Conservation (phyloP, 805 yeast species). For the Wickerhamomyces bovis region DNA sequence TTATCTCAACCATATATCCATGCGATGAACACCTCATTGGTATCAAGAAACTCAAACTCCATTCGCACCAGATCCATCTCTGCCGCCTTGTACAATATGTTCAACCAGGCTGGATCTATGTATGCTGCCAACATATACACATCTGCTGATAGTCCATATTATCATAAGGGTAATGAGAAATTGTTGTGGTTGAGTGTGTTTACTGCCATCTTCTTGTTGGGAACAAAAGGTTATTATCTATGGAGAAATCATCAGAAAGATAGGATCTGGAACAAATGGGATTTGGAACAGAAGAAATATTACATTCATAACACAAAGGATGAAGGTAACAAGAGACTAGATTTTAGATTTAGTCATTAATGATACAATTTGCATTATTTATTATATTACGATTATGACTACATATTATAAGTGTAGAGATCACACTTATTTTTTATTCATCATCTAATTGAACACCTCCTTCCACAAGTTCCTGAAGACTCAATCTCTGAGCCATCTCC, state of each 20-base stretch:
- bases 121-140: slow-evolving; percentile 52
- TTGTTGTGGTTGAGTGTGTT: slow-evolving; percentile 3
- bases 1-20: slow-evolving; percentile 5
- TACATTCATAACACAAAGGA: slow-evolving; percentile 44
- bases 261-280: slow-evolving; percentile 43
- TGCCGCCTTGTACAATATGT: slow-evolving; percentile 60
- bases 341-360: slow-evolving; percentile 33
- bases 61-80: slow-evolving; percentile 57
- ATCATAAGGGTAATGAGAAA: slow-evolving; percentile 47
- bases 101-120: slow-evolving; percentile 53
- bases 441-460: background rate
- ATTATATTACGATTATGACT: background rate
- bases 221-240: slow-evolving; percentile 5
- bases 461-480: slow-evolving; percentile 21
- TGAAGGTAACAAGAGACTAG: slow-evolving; percentile 54
- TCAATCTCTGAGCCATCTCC: slow-evolving; percentile 23
- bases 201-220: slow-evolving; percentile 15
- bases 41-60: slow-evolving; percentile 55
- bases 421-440: background rate
- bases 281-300: slow-evolving; percentile 40
- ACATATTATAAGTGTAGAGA: no score
- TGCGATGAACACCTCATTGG: slow-evolving; percentile 27
- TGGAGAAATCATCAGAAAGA: slow-evolving; percentile 38
- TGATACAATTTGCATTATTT: background rate
- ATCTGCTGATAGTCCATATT: slow-evolving; percentile 50